Conservation (phyloP, 768 basidiomycete genomes). For the Pulveroboletus ravenelii region DNA sequence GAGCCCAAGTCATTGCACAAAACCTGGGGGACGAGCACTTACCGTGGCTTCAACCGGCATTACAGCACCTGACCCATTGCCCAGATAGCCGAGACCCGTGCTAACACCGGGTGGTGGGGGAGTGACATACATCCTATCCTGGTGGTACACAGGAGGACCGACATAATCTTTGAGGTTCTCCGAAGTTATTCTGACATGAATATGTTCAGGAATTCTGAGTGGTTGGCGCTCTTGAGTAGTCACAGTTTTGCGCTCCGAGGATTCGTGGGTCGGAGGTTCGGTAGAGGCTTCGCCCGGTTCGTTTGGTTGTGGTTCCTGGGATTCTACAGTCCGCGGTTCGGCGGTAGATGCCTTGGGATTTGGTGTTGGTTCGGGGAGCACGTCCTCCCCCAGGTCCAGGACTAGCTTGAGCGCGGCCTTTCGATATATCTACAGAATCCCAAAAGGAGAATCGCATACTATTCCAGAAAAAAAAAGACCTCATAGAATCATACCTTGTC, state of each 20-base stretch:
- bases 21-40: constrained; percentile 24
- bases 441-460: not conserved
- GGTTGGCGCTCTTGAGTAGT: constrained; percentile 81
- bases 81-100: constrained; percentile 92
- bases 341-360: constrained; percentile 11
- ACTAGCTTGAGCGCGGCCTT: constrained; percentile 94
- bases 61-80: constrained; percentile 93
- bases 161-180: constrained; percentile 96
- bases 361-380: constrained; percentile 65
- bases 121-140: constrained; percentile 81
- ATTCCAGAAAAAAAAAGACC: not conserved
- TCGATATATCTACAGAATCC: constrained; percentile 74
- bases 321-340: constrained; percentile 42
- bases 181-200: constrained; percentile 76
- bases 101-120: constrained; percentile 88
- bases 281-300: constrained; percentile 28
- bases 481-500: constrained; percentile 72
- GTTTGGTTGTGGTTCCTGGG: constrained; percentile 44
- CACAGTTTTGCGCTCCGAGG: constrained; percentile 44
- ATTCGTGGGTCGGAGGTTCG: constrained; percentile 15
- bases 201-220: constrained; percentile 69
- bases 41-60: constrained; percentile 97
- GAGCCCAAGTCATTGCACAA: not conserved
- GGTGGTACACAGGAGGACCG: constrained; percentile 92
- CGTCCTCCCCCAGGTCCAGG: constrained; percentile 82